phyloP scores from a whole-genome alignment of 1,139 yeast genomes.

The Zygoascus sp. region DNA sequence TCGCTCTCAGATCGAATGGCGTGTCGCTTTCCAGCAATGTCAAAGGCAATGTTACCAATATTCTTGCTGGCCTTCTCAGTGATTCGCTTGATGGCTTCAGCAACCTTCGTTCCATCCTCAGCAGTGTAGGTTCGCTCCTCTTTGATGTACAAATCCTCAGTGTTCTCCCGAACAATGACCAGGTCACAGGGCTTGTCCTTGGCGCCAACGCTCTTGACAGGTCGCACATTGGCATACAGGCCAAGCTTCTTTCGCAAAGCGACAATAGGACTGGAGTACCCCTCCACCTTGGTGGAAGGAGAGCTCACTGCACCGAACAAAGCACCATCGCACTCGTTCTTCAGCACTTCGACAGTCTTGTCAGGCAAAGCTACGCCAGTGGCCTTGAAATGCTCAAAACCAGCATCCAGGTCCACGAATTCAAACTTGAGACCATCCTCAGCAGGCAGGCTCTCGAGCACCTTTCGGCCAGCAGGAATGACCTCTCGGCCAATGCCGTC shows the following conservation, averaged over 20 bases:
- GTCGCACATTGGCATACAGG: slow-evolving; percentile 93
- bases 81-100: slow-evolving; percentile 97
- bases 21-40: slow-evolving; percentile 89
- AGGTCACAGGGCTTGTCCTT: slow-evolving; percentile 77
- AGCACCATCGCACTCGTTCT: slow-evolving; percentile 90
- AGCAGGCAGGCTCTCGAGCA: slow-evolving; percentile 75
- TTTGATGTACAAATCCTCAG: slow-evolving; percentile 94
- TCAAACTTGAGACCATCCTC: slow-evolving; percentile 74
- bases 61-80: slow-evolving; percentile 78
- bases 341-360: slow-evolving; percentile 75
- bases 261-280: slow-evolving; percentile 96
- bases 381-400: slow-evolving; percentile 84
- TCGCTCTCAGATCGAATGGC: slow-evolving; percentile 59
- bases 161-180: slow-evolving; percentile 97
- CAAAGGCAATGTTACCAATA: slow-evolving; percentile 87
- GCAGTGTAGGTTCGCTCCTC: slow-evolving; percentile 74
- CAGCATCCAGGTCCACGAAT: slow-evolving; percentile 86
- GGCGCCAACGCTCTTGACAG: slow-evolving; percentile 84
- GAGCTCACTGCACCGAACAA: slow-evolving; percentile 94
- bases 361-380: slow-evolving; percentile 96
- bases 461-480: slow-evolving; percentile 86
- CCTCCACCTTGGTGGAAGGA: slow-evolving; percentile 88
- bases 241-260: slow-evolving; percentile 95
- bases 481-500: slow-evolving; percentile 98
- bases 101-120: slow-evolving; percentile 75